Base-by-base conservation (phyloP, 2,329 filamentous ascomycete species). In the Trichophyton simii region DNA sequence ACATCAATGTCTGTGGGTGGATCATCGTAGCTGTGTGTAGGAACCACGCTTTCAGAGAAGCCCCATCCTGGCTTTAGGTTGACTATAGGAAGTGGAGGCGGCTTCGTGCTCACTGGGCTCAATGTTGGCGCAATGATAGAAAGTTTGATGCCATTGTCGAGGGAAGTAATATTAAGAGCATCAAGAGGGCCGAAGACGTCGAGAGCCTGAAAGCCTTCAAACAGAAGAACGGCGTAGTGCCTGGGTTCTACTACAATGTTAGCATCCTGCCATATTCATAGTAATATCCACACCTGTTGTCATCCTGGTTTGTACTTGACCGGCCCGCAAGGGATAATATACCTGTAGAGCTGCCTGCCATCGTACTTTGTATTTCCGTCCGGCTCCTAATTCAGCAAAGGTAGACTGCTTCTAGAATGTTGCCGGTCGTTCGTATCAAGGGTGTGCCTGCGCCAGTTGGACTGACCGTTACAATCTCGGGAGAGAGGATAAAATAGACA, bases 1-100 rank as follows among this genome's bases (percentile, higher is more conserved):
- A 87, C 81, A 52, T 87, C 83, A 3, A 87, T 71, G 3, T 76
- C 75, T 0, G 67, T 63, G 0, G 80, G 79, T 1, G 78, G 75
- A 3, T 76, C 71, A 50, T 72, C 75, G 66, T 84, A 84, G 0
- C 83, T 87, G 67, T 80, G 78, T 5, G 80, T 81, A 2, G 80
- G 79, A 2, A 79, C 64, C 44, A 79, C 68, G 38, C 66, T 66
- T 61, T 79, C 72, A 25, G 69, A 69, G 60, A 72, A 72, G 38
- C 65, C 66, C 50, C 50, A 54, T 54, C 50, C 50, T 22, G 65
- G 69, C 8, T 65, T 61, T 15, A 28, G 15, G 44, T 59, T 54
- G 8, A 59, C 11, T 6, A 36, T 52, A 5, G 31, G 15, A 18
- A 57, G 28, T 8, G 63, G 52, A 42, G 64, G 63, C n/a, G 59